Evolutionary conservation across 1,139 yeast genomes (phyloP).

Genomic region (Taphrina pruni): DNA sequence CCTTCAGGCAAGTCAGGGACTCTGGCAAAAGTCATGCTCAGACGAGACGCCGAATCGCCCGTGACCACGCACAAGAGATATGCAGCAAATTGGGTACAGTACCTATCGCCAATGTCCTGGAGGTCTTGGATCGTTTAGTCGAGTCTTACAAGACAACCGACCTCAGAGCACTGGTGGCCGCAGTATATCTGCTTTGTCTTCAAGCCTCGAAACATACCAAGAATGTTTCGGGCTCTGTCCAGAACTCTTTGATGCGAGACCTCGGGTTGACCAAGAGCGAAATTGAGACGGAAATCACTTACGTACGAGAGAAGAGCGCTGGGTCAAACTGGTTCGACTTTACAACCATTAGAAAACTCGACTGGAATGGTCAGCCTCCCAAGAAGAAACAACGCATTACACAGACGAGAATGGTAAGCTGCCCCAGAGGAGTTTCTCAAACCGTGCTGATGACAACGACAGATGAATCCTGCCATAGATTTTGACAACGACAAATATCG

Average conservation of each 20-base stretch:
- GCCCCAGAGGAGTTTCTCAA: too few relatives aligned
- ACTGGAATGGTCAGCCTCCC: background rate
- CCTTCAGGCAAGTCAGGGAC: constrained; percentile 28
- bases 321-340: constrained; percentile 21
- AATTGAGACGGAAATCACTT: constrained; percentile 14
- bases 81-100: constrained; percentile 11
- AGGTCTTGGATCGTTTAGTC: constrained; percentile 7
- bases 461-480: constrained; percentile 14
- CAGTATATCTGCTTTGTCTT: constrained; percentile 13
- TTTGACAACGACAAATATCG: constrained; percentile 22
- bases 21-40: constrained; percentile 16
- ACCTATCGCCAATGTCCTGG: constrained; percentile 6
- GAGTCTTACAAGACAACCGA: constrained; percentile 8
- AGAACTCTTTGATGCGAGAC: background rate
- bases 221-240: background rate
- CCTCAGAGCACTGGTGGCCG: constrained; percentile 20
- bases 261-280: constrained; percentile 19
- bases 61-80: constrained; percentile 22
- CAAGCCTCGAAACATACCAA: constrained; percentile 11
- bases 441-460: background rate
- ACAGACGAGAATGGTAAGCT: constrained; percentile 18
- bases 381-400: constrained; percentile 22
- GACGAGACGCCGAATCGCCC: constrained; percentile 27
- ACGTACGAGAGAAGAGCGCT: constrained; percentile 6
- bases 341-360: constrained; percentile 10